phyloP scores from a whole-genome alignment of 257 asterid species.

The Paulownia fortunei region DNA sequence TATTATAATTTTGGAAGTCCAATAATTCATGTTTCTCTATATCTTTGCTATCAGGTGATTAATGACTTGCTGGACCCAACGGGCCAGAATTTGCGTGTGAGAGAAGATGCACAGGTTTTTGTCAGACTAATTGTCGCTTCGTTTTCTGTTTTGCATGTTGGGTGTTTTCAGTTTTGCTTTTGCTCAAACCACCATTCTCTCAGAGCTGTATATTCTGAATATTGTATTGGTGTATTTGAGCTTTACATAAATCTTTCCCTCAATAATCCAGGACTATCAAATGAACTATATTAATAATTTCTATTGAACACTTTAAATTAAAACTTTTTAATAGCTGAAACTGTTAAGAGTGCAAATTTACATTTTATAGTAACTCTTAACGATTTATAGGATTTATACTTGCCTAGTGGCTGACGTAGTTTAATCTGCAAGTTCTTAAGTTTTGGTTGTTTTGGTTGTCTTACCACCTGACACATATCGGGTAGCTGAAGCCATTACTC shows the following conservation, averaged over 20 bases:
- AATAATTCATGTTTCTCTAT: conserved; percentile 21
- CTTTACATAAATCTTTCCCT: conserved; percentile 1
- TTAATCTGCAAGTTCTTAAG: not conserved
- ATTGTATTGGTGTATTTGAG: conserved; percentile 1
- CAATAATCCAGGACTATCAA: conserved; percentile 12
- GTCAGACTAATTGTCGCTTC: conserved; percentile 14
- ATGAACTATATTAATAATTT: conserved; percentile 6
- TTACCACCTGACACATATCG: conserved; percentile 1
- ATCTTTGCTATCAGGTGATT: conserved; percentile 64
- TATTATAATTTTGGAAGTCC: conserved; percentile 21
- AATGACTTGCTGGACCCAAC: conserved; percentile 96
- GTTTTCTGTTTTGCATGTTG: conserved; percentile 11
- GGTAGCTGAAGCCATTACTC: conserved; percentile 17
- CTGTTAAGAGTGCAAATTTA: not conserved
- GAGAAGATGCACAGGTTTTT: conserved; percentile 86
- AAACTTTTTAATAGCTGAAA: conserved; percentile 24
- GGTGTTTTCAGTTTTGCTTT: conserved; percentile 21
- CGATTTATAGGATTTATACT: conserved; percentile 3
- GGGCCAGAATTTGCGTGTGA: conserved; percentile 83
- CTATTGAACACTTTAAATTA: not conserved
- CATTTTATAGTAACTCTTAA: not conserved
- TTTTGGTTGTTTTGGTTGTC: not conserved
- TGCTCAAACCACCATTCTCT: conserved; percentile 1
- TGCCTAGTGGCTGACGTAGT: conserved; percentile 27
- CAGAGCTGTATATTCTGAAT: conserved; percentile 8